Base-by-base conservation (phyloP, 202 grass and related monocot species). In the Musa balbisiana region DNA sequence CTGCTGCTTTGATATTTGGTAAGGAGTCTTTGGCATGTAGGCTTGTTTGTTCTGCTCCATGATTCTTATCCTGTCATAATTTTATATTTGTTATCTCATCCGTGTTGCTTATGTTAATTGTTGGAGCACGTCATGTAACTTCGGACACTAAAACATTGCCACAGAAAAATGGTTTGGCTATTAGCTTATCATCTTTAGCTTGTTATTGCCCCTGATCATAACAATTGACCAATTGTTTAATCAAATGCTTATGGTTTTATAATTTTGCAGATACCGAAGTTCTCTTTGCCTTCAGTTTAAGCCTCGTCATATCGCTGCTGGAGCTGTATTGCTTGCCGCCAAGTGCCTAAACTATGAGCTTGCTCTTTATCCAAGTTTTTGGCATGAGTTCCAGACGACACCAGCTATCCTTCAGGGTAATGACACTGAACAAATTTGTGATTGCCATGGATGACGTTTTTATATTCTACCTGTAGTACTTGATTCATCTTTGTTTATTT, bases 261-360 rank as follows among this genome's bases (percentile, higher is more conserved):
- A 52, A 75, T 77, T 51, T 69, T 76, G 52, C 80, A 92, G 89
- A 55, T 85, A 92, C 43, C 84, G 79, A 62, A 96, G 89, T 85
- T 96, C 82, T 56, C 90, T 96, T 69, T 96, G 89, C 89, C 92
- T 96, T 92, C 89, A 96, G 74, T 92, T 90, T 78, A 96, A 92
- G 85, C 85, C 92, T 67, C 83, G 86, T 82, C 92, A 96, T 79
- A 92, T 96, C 33, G 87, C 89, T 81, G 89, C 89, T 79, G 92
- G 92, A 80, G 92, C 89, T 84, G 85, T 82, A 80, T 84, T 89
- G 63, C 89, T 96, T 83, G 89, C 92, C 83, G 81, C 85, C 66
- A 96, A 85, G 72, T 80, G 81, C 27, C 76, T 96, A 51, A 74
- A 80, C 26, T 87, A 80, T 58, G 89, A 92, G 75, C 82, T 92